Base-by-base conservation (phyloP, 1,139 yeast species). In the Lipomyces yarrowii region DNA sequence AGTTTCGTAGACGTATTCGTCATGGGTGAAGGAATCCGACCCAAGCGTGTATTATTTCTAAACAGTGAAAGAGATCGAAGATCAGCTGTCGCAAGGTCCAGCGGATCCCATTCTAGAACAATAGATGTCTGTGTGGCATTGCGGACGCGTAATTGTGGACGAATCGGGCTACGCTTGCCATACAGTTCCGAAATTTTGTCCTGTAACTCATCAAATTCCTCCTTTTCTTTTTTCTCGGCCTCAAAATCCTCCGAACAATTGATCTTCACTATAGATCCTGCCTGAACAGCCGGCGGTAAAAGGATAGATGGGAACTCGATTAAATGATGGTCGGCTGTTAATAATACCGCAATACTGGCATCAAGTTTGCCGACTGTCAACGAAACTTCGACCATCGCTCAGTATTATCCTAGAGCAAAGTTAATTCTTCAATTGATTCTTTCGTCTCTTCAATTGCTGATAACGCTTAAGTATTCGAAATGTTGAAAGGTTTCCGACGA, bases 281-380 rank as follows among this genome's bases (percentile, higher is more conserved):
- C 96, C 71, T 85, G 84, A 57, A 93, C 96, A 56, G 96, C 94
- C 74, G 88, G 89, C 10, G 99, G 99, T 62, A 94, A 82, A 64
- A 94, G 81, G 64, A 93, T 87, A 8, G 98, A 92, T 18, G 99
- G 99, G 75, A 94, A 94, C 75, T 96, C 99, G 73, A 94, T 93
- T 70, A 94, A 83, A 77, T 93, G 98, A 76, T 93, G 98, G 77
- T 93, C 98, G 68, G 89, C 86, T 33, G 99, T 93, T 59, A 96
- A 84, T 59, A 94, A 82, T 62, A 94, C 82, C 39, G 99, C 98
- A 77, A 94, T 82, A 1, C 98, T 92, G 30, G 98, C 97, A 77
- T 94, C 99, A 62, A 94, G 83, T 79, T 93, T 93, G 59, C 99
- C 99, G 21, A 94, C 98, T 0, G 98, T 93, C 61, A 94, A 83